Conservation (phyloP, 495 filamentous ascomycete species). For the Rhypophila decipiens region DNA sequence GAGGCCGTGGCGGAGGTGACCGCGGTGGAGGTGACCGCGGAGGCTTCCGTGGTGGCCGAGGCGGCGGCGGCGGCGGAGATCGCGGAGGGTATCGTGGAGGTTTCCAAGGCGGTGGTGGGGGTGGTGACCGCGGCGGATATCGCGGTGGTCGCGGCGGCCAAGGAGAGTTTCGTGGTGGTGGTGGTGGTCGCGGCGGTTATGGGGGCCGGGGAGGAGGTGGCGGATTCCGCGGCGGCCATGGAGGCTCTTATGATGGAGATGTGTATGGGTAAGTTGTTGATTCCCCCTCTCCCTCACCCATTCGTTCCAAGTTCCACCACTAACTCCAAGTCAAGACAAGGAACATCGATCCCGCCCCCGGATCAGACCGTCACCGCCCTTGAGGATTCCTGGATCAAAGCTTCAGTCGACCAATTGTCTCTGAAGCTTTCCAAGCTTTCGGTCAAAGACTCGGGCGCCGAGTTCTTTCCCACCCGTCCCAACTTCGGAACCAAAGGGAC, state of each 20-base stretch:
- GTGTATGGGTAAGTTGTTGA: slow-evolving; percentile 25
- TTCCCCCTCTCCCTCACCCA: background rate
- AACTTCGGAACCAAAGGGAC: slow-evolving; percentile 51
- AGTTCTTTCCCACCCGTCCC: slow-evolving; percentile 44
- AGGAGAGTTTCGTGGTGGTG: slow-evolving; percentile 15
- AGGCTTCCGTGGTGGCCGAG: background rate
- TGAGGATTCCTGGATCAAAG: slow-evolving; percentile 27
- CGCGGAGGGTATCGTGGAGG: slow-evolving; percentile 4
- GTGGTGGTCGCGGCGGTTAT: slow-evolving; percentile 17
- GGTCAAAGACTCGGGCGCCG: slow-evolving; percentile 5
- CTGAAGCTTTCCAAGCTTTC: slow-evolving; percentile 23
- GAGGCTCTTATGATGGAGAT: slow-evolving; percentile 21
- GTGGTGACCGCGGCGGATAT: slow-evolving; percentile 1
- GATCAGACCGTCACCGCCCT: slow-evolving; percentile 25
- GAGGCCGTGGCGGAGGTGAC: slow-evolving; percentile 4
- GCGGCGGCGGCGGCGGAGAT: slow-evolving; percentile 1
- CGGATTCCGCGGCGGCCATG: slow-evolving; percentile 19
- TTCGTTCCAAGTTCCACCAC: slow-evolving; percentile 1
- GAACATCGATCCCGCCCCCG: slow-evolving; percentile 14
- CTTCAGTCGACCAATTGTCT: slow-evolving; percentile 14
- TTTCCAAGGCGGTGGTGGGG: slow-evolving; percentile 1
- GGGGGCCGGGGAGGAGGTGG: slow-evolving; percentile 17
- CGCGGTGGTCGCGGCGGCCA: slow-evolving; percentile 12
- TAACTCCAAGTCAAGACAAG: slow-evolving; percentile 1
- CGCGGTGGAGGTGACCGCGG: background rate